Base-by-base conservation (phyloP, 2,329 filamentous ascomycete genomes). In the Didymella exigua region DNA sequence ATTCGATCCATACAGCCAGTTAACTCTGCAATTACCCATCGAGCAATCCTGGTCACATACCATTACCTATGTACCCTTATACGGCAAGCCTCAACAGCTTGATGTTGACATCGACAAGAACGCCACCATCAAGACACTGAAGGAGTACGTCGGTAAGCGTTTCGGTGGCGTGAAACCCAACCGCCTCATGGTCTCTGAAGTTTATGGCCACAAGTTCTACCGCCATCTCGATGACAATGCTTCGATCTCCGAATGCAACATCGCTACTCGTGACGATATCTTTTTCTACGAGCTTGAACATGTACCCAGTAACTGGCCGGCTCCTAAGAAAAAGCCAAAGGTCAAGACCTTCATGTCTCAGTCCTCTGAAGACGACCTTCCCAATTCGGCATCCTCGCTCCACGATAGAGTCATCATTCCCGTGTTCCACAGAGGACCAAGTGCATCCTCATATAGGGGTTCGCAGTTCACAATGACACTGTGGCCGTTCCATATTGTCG, bases 1-100 rank as follows among this genome's bases (percentile, higher is more conserved):
- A 0, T 99, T 99, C 70, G 95, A 99, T 72, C 95, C 95, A 0
- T 99, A 96, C 81, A 97, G 92, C 75, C 95, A 96, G 62, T 78
- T 99, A 55, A 97, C 95, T 0, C 79, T 99, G 21, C 95, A 96
- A 53, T 79, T 99, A 29, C 95, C 95, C 0, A 86, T 96, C 49
- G 89, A 95, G 72, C 92, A 89, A 61, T 83, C 91, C 38, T 96
- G 91, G 89, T 82, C 80, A 54, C 88, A 89, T 61, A 81, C 83
- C 1, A 79, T 98, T 63, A 88, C 85, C 50, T 97, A 89, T 72
- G 88, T 90, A 56, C 92, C 93, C 2, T 78, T 95, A 1, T 86
- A 88, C 54, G 86, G 89, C 49, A 77, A 79, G 2, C 90, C 91
- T 0, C 81, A 93, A 46, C 79, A 84, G 36, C 83, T 98, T 30